phyloP scores from a whole-genome alignment of 768 basidiomycete genomes.

The Boletus reticuloceps region DNA sequence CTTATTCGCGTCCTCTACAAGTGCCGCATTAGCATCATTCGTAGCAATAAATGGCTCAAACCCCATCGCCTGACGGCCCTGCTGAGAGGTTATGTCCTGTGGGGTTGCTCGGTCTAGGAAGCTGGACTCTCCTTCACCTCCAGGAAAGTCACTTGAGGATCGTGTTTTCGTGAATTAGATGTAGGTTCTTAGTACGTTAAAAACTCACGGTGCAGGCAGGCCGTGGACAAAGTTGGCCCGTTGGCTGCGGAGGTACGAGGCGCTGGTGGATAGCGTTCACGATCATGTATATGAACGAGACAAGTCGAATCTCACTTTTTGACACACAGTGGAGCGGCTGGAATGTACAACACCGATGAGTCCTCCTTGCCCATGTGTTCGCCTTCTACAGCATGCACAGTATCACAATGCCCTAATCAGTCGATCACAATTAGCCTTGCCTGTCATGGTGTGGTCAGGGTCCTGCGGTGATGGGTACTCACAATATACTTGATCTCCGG shows the following conservation, averaged over 20 bases:
- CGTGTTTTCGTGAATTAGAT: neutral
- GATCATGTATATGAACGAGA: neutral
- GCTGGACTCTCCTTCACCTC: constrained; percentile 47
- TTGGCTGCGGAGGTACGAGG: constrained; percentile 48
- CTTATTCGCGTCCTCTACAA: constrained; percentile 29
- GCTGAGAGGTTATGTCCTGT: constrained; percentile 32
- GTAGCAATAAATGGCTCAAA: constrained; percentile 35
- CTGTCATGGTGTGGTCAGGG: neutral
- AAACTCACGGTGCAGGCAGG: constrained; percentile 48
- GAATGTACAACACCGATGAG: constrained; percentile 58
- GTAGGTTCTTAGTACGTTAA: neutral
- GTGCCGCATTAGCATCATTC: constrained; percentile 8
- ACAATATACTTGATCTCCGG: constrained; percentile 67
- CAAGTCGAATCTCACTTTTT: constrained; percentile 38
- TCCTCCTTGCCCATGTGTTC: constrained; percentile 46
- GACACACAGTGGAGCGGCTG: constrained; percentile 49
- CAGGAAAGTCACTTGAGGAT: constrained; percentile 46
- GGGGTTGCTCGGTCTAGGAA: constrained; percentile 39
- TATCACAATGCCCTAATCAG: constrained; percentile 50
- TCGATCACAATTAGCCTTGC: neutral
- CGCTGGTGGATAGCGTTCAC: constrained; percentile 30
- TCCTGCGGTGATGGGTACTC: constrained; percentile 5
- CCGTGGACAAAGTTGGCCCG: constrained; percentile 45
- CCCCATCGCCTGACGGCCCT: constrained; percentile 42
- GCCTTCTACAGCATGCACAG: constrained; percentile 53